A percentile compares a stretch with the other conserved stretches of the same genome.
Evolutionary conservation across 129 eudicot species (phyloP).

Genomic region (Pulicaria dysenterica): DNA sequence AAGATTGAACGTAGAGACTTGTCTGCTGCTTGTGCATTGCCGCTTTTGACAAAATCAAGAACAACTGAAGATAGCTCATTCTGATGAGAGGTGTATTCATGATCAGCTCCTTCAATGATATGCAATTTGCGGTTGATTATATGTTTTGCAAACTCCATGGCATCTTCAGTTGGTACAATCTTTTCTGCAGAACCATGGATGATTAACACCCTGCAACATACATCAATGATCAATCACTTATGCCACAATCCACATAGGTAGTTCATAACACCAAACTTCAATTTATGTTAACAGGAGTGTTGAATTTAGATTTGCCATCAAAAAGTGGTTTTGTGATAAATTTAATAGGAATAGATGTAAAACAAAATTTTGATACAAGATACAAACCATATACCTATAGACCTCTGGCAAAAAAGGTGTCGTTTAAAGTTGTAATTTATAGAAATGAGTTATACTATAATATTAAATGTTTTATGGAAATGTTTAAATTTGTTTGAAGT

Average conservation of each 20-base stretch:
- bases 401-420: too few relatives aligned
- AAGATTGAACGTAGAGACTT: constrained; percentile 40
- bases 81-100: constrained; percentile 67
- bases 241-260: background rate
- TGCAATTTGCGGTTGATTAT: constrained; percentile 57
- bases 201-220: constrained; percentile 63
- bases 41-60: constrained; percentile 49
- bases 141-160: constrained; percentile 50
- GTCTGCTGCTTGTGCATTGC: constrained; percentile 3
- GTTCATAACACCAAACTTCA: too few relatives aligned
- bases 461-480: too few relatives aligned
- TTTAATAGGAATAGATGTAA: too few relatives aligned
- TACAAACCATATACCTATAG: too few relatives aligned
- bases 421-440: too few relatives aligned
- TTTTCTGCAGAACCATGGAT: constrained; percentile 73
- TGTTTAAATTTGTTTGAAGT: too few relatives aligned
- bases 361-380: too few relatives aligned
- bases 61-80: constrained; percentile 55
- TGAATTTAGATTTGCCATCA: too few relatives aligned
- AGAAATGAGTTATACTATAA: too few relatives aligned
- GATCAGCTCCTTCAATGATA: constrained; percentile 75
- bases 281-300: too few relatives aligned
- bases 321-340: too few relatives aligned
- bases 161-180: constrained; percentile 60
- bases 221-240: background rate